Conservation (phyloP, 768 basidiomycete species). For the Sporobolomyces roseus region DNA sequence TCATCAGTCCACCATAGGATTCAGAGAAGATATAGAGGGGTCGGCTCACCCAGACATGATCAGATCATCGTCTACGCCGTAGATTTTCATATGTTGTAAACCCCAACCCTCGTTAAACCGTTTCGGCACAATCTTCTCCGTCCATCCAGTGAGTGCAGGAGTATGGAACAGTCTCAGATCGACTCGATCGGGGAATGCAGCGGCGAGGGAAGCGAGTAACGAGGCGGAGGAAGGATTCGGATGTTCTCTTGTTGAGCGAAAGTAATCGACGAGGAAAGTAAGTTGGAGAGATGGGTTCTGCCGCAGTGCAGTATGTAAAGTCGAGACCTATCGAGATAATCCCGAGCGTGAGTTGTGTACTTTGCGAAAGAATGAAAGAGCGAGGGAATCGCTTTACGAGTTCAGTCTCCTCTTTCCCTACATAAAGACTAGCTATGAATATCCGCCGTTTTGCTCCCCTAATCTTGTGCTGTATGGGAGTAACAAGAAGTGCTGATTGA, state of each 20-base stretch:
- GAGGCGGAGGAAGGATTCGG: constrained; percentile 52
- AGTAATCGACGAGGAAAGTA: constrained; percentile 69
- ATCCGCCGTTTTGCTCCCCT: constrained; percentile 70
- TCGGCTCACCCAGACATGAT: constrained; percentile 79
- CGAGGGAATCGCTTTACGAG: constrained; percentile 58
- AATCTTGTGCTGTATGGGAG: constrained; percentile 62
- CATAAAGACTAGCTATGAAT: constrained; percentile 84
- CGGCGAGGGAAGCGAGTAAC: constrained; percentile 64
- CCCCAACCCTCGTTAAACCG: constrained; percentile 98
- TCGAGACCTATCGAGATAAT: constrained; percentile 70
- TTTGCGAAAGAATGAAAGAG: background rate
- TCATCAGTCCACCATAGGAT: no score
- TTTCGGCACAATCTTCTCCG: constrained; percentile 74
- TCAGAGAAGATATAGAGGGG: background rate
- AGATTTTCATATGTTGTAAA: constrained; percentile 96
- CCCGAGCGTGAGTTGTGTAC: background rate
- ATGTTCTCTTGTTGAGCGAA: constrained; percentile 54
- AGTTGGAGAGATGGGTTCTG: constrained; percentile 63
- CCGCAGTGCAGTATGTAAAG: constrained; percentile 61
- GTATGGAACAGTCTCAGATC: constrained; percentile 79
- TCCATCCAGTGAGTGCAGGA: constrained; percentile 71
- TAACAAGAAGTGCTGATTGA: background rate
- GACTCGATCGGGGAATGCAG: constrained; percentile 67
- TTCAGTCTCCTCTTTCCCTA: constrained; percentile 71
- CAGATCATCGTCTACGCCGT: constrained; percentile 86